Conservation (phyloP, 2,329 filamentous ascomycete genomes). For the Phialemoniopsis sp. region DNA sequence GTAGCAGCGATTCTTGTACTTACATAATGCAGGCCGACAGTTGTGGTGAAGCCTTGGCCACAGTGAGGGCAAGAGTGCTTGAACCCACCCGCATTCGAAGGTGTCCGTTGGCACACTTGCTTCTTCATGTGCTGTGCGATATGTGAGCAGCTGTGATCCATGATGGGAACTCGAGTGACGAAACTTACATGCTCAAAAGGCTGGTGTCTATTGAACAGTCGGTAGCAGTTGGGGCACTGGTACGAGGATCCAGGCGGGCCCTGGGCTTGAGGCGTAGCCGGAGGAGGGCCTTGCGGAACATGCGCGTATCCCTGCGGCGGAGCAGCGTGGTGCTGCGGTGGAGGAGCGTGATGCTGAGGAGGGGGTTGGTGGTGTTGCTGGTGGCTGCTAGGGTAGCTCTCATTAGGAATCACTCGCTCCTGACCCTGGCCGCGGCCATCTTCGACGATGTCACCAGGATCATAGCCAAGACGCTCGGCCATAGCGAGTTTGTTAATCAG, state of each 20-base stretch:
- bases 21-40: constrained; percentile 35
- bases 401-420: constrained; percentile 29
- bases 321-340: too few relatives aligned
- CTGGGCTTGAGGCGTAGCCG: too few relatives aligned
- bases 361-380: constrained; percentile 6
- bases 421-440: constrained; percentile 23
- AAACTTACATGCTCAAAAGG: constrained; percentile 25
- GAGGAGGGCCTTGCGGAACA: too few relatives aligned
- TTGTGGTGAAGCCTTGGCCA: constrained; percentile 37
- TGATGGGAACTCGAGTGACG: background rate
- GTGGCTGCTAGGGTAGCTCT: constrained; percentile 16
- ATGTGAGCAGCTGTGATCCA: constrained; percentile 1
- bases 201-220: constrained; percentile 24
- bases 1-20: constrained; percentile 9
- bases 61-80: constrained; percentile 40
- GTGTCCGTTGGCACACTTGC: constrained; percentile 23
- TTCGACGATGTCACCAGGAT: constrained; percentile 43
- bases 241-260: too few relatives aligned
- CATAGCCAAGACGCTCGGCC: constrained; percentile 54
- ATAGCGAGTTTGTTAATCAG: constrained; percentile 53
- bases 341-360: background rate
- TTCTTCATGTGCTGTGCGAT: constrained; percentile 26
- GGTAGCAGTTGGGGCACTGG: constrained; percentile 22
- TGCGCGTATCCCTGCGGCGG: background rate
- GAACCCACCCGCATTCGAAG: constrained; percentile 16